Conservation (phyloP, 2,329 filamentous ascomycete species). For the Curvularia spicifera region DNA sequence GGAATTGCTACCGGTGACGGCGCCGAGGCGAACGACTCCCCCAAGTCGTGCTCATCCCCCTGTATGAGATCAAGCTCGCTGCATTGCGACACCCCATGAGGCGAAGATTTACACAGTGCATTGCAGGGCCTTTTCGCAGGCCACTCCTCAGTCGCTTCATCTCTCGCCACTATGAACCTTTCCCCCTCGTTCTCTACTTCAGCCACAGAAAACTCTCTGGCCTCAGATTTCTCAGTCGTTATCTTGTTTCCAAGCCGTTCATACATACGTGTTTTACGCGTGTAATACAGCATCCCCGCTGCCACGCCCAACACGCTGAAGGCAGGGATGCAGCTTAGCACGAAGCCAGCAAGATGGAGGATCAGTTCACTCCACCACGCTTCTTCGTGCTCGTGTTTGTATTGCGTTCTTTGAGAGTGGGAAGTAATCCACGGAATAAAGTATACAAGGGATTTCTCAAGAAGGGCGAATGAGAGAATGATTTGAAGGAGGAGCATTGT, state of each 20-base stretch:
- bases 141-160: not conserved
- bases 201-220: constrained; percentile 15
- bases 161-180: not conserved
- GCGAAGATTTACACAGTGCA: not conserved
- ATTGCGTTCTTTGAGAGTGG: not conserved
- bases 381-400: not conserved
- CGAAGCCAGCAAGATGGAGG: constrained; percentile 4
- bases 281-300: constrained; percentile 10
- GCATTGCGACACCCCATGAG: not conserved
- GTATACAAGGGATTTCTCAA: constrained; percentile 3
- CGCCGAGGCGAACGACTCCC: not conserved
- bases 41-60: not conserved
- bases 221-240: constrained; percentile 1
- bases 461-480: constrained; percentile 8
- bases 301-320: constrained; percentile 2
- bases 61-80: not conserved
- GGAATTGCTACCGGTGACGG: not conserved
- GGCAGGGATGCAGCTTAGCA: constrained; percentile 11
- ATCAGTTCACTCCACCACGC: constrained; percentile 3
- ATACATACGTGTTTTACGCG: constrained; percentile 9
- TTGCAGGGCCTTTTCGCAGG: not conserved
- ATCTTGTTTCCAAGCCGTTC: constrained; percentile 6
- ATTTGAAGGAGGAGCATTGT: constrained; percentile 5
- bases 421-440: constrained; percentile 10
- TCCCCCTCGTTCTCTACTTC: not conserved